These are phyloP conservation scores for Blepharisma undulans DNA, from an alignment of 169 alveolate species.

Conservation along the genomic window DNA sequence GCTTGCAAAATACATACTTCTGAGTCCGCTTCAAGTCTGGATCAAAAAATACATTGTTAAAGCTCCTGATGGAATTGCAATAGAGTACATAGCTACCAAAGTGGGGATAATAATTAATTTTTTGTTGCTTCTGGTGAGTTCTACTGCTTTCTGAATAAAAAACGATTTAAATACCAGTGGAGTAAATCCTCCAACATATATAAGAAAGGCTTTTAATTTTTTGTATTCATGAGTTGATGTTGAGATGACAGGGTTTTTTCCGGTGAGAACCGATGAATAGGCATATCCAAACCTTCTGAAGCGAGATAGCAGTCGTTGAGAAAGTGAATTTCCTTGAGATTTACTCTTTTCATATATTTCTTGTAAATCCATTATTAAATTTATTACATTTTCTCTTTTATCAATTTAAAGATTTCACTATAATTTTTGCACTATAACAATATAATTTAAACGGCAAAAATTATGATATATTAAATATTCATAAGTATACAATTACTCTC, in stretches of 20 bases:
- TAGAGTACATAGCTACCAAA: background rate
- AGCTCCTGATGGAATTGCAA: background rate
- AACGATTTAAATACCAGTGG: background rate
- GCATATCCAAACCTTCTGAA: conserved; percentile 1
- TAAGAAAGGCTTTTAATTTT: background rate
- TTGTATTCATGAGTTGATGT: conserved; percentile 30
- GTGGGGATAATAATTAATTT: background rate
- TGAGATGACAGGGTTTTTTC: conserved; percentile 6
- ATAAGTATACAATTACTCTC: background rate
- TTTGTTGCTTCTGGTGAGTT: conserved; percentile 20
- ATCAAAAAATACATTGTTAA: background rate
- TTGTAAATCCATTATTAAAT: background rate
- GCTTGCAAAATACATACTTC: conserved; percentile 25
- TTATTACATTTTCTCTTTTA: background rate
- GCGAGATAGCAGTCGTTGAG: background rate
- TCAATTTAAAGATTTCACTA: no score
- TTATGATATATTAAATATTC: no score
- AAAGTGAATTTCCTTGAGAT: background rate
- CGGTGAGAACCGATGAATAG: conserved; percentile 9
- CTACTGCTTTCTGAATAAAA: background rate
- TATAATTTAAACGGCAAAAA: no score
- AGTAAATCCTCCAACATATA: conserved; percentile 12
- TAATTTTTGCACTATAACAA: no score
- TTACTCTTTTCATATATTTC: background rate
- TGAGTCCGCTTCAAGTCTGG: background rate